Conservation (phyloP, 116 monocot genomes). For the Papilionanthe hybrid region DNA sequence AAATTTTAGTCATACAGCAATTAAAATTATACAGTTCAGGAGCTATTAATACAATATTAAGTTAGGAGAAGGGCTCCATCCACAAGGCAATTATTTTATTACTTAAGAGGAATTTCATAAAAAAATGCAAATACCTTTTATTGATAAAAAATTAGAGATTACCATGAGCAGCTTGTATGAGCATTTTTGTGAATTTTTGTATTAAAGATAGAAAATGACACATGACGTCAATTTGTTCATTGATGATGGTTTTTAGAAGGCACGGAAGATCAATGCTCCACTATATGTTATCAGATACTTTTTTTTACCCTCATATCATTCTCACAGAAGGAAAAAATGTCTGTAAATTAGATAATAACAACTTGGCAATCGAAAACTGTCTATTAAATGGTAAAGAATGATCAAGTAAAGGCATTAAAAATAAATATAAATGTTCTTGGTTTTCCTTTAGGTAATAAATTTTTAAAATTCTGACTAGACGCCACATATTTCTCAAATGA, state of each 20-base stretch:
- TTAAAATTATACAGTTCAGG: not conserved
- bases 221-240: not conserved
- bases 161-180: not conserved
- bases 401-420: not conserved
- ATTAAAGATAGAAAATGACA: not conserved
- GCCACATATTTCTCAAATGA: not conserved
- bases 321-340: not conserved
- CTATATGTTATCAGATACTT: not conserved
- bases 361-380: not conserved
- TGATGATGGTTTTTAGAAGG: not conserved
- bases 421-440: not conserved
- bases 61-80: not conserved
- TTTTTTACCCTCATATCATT: not conserved
- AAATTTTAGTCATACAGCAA: not conserved
- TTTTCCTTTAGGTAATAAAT: not conserved
- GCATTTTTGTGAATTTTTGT: not conserved
- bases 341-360: not conserved
- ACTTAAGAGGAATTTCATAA: not conserved
- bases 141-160: not conserved
- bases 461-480: not conserved
- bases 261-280: not conserved
- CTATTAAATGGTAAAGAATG: conserved; percentile 4
- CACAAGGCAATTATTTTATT: not conserved
- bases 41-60: not conserved
- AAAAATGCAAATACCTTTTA: not conserved